Percentiles rank a stretch among this genome's conserved stretches.
These are phyloP conservation scores for Ustilago loliicola DNA, from an alignment of 1,284 basidiomycete species.

Conservation along the genomic window DNA sequence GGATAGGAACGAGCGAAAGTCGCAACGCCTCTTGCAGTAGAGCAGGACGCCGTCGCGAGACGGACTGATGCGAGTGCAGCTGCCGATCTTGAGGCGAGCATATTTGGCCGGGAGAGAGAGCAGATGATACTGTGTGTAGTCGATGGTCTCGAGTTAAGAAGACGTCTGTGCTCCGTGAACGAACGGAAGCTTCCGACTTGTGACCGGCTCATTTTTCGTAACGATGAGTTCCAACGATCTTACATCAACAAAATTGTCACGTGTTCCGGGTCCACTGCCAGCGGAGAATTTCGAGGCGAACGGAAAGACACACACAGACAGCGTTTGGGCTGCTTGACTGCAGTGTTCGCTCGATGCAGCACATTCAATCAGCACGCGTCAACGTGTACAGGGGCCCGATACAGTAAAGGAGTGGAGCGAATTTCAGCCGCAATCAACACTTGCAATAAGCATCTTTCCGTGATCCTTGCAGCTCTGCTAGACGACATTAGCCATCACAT, in stretches of 20 bases:
- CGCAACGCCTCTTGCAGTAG: conserved; percentile 9
- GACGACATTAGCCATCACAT: not conserved
- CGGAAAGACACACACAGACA: not conserved
- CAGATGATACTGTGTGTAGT: not conserved
- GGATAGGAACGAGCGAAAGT: conserved; percentile 37
- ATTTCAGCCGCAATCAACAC: conserved; percentile 9
- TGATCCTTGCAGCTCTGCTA: not conserved
- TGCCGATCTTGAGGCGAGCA: conserved; percentile 3
- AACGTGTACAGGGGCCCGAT: conserved; percentile 2
- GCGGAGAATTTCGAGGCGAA: conserved; percentile 3
- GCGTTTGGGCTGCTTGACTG: no score
- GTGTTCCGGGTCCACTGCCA: conserved; percentile 13
- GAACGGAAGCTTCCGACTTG: not conserved
- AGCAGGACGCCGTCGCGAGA: not conserved
- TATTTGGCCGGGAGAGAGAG: not conserved
- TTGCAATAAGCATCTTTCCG: not conserved
- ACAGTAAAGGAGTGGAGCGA: conserved; percentile 6
- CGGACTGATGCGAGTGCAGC: not conserved
- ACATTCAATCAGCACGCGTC: not conserved
- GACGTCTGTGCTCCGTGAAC: not conserved
- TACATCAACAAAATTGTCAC: not conserved
- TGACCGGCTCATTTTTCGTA: not conserved
- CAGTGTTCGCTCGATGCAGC: not conserved
- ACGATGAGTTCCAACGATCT: not conserved
- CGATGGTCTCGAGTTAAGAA: conserved; percentile 2